Percentiles rank a stretch among this genome's conserved stretches.
Conservation (phyloP, 345 rosid genomes). For the Populus ilicifolia region DNA sequence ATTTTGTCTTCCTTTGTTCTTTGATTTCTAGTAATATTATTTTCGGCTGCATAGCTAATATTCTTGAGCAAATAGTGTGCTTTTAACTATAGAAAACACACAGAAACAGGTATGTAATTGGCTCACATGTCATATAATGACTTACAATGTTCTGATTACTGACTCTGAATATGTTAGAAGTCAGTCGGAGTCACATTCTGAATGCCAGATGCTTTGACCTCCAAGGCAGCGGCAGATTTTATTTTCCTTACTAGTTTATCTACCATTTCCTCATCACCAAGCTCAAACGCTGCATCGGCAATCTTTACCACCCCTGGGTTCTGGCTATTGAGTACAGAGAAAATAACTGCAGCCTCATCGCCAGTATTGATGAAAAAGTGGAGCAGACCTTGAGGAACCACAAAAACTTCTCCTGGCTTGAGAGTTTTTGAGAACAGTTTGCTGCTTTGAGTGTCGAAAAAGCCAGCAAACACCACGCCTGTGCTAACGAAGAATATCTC, state of each 20-base stretch:
- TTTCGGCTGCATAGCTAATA: no score
- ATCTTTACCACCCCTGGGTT: constrained; percentile 67
- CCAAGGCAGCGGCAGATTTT: constrained; percentile 15
- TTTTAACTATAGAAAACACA: background rate
- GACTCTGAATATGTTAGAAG: background rate
- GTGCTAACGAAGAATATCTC: constrained; percentile 54
- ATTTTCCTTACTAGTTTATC: constrained; percentile 31
- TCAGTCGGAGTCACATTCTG: background rate
- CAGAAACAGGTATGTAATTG: background rate
- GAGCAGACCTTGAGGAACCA: constrained; percentile 65
- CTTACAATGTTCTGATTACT: background rate
- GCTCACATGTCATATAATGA: background rate
- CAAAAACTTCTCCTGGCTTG: constrained; percentile 58
- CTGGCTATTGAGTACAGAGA: constrained; percentile 70
- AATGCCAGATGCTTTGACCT: background rate
- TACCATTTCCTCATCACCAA: constrained; percentile 22
- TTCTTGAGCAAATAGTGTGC: background rate
- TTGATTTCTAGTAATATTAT: no score
- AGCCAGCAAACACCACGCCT: constrained; percentile 66
- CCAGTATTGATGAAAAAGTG: constrained; percentile 64
- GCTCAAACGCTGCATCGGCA: constrained; percentile 34
- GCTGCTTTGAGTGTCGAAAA: constrained; percentile 49
- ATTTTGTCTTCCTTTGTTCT: no score
- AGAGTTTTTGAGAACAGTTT: constrained; percentile 44
- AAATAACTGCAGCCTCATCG: constrained; percentile 39